phyloP scores from a whole-genome alignment of 805 yeast genomes.

The Candida golubevii region DNA sequence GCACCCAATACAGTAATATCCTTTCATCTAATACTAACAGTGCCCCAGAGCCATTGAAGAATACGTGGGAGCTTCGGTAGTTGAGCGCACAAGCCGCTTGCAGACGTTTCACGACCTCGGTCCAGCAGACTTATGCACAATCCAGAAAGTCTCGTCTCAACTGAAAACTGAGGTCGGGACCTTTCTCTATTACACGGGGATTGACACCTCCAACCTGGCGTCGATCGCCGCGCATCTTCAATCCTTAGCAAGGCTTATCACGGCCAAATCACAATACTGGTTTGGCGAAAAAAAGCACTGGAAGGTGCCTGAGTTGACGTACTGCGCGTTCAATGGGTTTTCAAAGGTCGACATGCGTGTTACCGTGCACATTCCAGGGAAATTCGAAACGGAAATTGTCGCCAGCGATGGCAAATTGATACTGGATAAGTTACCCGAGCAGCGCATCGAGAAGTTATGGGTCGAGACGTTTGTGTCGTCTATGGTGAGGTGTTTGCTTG shows the following conservation, averaged over 20 bases:
- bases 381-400: constrained; percentile 52
- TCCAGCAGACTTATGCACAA: constrained; percentile 60
- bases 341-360: constrained; percentile 67
- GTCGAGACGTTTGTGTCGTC: constrained; percentile 60
- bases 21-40: no score
- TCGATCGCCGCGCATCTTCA: constrained; percentile 74
- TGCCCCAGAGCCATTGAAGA: constrained; percentile 44
- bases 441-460: constrained; percentile 53
- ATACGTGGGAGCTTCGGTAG: constrained; percentile 52
- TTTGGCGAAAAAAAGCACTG: constrained; percentile 69
- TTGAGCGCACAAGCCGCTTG: constrained; percentile 60
- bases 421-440: constrained; percentile 43
- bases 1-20: constrained; percentile 16
- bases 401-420: constrained; percentile 50
- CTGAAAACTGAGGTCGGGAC: constrained; percentile 59
- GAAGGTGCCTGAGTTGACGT: constrained; percentile 68
- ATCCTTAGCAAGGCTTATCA: constrained; percentile 59
- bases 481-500: constrained; percentile 67
- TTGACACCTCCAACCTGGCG: constrained; percentile 72
- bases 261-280: constrained; percentile 64
- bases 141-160: constrained; percentile 40
- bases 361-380: constrained; percentile 72
- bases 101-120: constrained; percentile 63
- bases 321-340: constrained; percentile 58
- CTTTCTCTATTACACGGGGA: constrained; percentile 68